Conservation (phyloP, 306 rosid species). For the Calophaca sinica region DNA sequence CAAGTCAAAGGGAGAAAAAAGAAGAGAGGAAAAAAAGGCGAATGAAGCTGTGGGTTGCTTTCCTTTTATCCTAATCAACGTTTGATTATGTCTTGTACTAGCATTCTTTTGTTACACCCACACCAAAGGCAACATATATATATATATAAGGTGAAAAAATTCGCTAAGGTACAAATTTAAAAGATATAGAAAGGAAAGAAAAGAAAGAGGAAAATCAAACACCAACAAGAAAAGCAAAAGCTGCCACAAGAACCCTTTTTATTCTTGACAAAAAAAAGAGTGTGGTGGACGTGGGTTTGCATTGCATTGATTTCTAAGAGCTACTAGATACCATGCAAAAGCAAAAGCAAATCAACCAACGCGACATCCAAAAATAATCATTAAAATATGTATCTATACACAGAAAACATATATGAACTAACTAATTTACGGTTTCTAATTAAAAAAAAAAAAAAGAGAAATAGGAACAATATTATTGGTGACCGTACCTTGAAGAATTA, state of each 20-base stretch:
- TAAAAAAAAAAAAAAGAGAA: neutral
- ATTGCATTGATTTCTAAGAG: conserved; percentile 53
- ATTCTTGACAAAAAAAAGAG: conserved; percentile 55
- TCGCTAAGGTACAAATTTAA: conserved; percentile 41
- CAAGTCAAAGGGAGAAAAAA: conserved; percentile 47
- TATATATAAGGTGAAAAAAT: conserved; percentile 32
- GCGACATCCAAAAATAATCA: conserved; percentile 31
- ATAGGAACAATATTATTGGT: neutral
- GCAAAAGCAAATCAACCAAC: conserved; percentile 52
- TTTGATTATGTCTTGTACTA: conserved; percentile 53
- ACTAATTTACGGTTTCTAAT: neutral
- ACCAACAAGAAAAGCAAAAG: conserved; percentile 68
- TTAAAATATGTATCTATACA: conserved; percentile 26
- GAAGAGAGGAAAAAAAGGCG: conserved; percentile 41
- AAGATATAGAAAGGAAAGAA: conserved; percentile 47
- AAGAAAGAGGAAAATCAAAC: conserved; percentile 54
- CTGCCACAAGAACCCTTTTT: conserved; percentile 69
- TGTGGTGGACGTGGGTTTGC: conserved; percentile 61
- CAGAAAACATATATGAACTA: conserved; percentile 39
- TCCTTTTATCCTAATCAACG: conserved; percentile 49
- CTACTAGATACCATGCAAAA: conserved; percentile 58
- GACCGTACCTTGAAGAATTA: conserved; percentile 81
- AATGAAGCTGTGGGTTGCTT: conserved; percentile 44
- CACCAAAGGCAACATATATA: conserved; percentile 48
- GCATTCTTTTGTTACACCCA: conserved; percentile 51